Percentiles rank a stretch among this genome's conserved stretches.
Evolutionary conservation across 2,329 filamentous ascomycete species (phyloP).

Genomic region (Alternaria angustiovoidea): DNA sequence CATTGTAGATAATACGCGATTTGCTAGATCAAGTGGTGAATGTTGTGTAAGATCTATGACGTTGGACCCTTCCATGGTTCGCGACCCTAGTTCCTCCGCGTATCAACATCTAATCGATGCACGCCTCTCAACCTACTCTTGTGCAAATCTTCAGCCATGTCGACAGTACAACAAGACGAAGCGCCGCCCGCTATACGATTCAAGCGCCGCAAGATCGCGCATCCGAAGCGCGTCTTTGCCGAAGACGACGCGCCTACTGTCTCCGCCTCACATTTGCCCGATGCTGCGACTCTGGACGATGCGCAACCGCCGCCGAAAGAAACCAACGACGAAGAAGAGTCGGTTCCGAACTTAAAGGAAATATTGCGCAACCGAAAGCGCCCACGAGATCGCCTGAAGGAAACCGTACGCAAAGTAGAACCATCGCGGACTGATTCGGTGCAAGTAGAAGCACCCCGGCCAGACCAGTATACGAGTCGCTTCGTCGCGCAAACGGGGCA

Average conservation of each 20-base stretch:
- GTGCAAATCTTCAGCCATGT: slow-evolving; percentile 20
- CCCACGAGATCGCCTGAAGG: slow-evolving; percentile 33
- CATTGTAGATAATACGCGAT: neutral
- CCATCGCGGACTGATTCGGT: slow-evolving; percentile 24
- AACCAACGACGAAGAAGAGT: slow-evolving; percentile 27
- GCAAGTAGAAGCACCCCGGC: slow-evolving; percentile 26
- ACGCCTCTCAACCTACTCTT: slow-evolving; percentile 5
- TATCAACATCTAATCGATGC: neutral
- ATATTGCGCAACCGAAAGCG: slow-evolving; percentile 44
- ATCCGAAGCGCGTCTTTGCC: slow-evolving; percentile 32
- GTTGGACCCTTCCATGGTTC: slow-evolving; percentile 7
- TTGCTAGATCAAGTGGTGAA: neutral
- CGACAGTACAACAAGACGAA: slow-evolving; percentile 21
- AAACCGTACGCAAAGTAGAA: slow-evolving; percentile 32
- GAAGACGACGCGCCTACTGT: slow-evolving; percentile 21
- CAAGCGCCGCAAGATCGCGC: slow-evolving; percentile 44
- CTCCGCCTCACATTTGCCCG: slow-evolving; percentile 12
- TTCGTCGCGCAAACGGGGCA: slow-evolving; percentile 78
- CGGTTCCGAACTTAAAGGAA: slow-evolving; percentile 37
- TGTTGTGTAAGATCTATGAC: slow-evolving; percentile 8
- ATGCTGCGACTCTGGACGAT: slow-evolving; percentile 13
- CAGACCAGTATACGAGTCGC: slow-evolving; percentile 51
- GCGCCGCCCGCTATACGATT: slow-evolving; percentile 33
- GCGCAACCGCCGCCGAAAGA: slow-evolving; percentile 16
- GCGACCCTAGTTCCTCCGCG: slow-evolving; percentile 7